A percentile compares a stretch with the other conserved stretches of the same genome.
phyloP scores from a whole-genome alignment of 768 basidiomycete genomes.

The Kwoniella mangroviensis region DNA sequence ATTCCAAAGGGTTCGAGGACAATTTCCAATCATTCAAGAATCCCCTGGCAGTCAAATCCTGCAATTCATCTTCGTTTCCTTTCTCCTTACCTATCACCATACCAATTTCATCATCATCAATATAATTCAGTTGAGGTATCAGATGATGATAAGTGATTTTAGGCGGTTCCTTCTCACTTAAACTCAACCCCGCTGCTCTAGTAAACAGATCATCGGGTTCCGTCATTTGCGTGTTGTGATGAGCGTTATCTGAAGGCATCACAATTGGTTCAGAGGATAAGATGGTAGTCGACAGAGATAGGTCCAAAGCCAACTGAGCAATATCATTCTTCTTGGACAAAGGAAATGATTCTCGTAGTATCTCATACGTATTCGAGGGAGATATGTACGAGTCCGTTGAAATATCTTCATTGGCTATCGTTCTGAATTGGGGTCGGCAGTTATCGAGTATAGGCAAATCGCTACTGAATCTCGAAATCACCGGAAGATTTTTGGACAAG shows the following conservation, averaged over 20 bases:
- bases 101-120: not conserved
- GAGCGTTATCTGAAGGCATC: no score
- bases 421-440: conserved; percentile 4
- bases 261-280: conserved; percentile 23
- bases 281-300: conserved; percentile 23
- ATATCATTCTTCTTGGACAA: not conserved
- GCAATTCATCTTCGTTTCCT: conserved; percentile 3
- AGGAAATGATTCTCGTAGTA: conserved; percentile 6
- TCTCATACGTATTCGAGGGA: not conserved
- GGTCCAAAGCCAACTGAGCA: conserved; percentile 24
- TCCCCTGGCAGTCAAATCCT: conserved; percentile 13
- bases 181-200: conserved; percentile 29
- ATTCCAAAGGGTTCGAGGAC: conserved; percentile 8
- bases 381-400: not conserved
- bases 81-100: not conserved
- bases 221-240: not conserved
- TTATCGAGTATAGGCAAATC: not conserved
- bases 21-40: conserved; percentile 22
- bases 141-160: conserved; percentile 16
- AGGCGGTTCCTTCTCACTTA: conserved; percentile 26
- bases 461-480: not conserved
- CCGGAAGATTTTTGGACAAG: conserved; percentile 5
- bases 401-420: not conserved
- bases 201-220: conserved; percentile 32
- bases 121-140: not conserved